Base-by-base conservation (phyloP, 176 grass and related monocot species). In the Puya raimondii region DNA sequence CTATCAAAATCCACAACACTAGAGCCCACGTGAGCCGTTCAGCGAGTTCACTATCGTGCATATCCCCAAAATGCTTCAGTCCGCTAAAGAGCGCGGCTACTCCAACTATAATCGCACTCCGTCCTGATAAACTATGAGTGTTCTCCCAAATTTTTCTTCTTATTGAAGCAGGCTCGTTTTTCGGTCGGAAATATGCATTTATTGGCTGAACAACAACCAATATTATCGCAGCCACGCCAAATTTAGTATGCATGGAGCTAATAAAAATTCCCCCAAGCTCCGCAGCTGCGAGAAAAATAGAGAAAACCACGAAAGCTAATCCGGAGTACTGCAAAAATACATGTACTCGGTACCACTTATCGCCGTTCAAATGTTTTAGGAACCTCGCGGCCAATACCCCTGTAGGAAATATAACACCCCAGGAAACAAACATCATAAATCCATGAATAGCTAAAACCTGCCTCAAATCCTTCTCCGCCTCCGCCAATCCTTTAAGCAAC, bases 391-490 rank as follows among this genome's bases (percentile, higher is more conserved):
- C 70, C 54, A 97, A 82, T 53, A 92, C 77, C 14, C 89, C 89
- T 61, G 86, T 80, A 4, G 86, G 86, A 49, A 92, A 66, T 27
- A 92, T 25, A 49, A 92, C 52, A 17, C 86, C 89, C 93, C 86
- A 97, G 11, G 94, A 79, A 27, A 97, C 84, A 77, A 97, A 97
- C 94, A 97, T 97, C 89, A 97, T 92, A 23, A 97, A 90, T 0
- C 89, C 94, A 63, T 92, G 89, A 76, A 97, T 85, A 29, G 84
- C 89, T 48, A 97, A 77, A 68, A 97, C 86, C 0, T 88, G 86
- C 4, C 80, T 83, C 16, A 90, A 54, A 42, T 96, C 94, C 82
- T 97, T 73, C 61, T 90, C 80, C 2, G 82, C 94, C 52, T 92
- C 89, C 5, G 89, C 84, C 65, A 82, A 82, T 0, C 94, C 89